Conservation (phyloP, 768 basidiomycete species). For the Termitomyces sp. region DNA sequence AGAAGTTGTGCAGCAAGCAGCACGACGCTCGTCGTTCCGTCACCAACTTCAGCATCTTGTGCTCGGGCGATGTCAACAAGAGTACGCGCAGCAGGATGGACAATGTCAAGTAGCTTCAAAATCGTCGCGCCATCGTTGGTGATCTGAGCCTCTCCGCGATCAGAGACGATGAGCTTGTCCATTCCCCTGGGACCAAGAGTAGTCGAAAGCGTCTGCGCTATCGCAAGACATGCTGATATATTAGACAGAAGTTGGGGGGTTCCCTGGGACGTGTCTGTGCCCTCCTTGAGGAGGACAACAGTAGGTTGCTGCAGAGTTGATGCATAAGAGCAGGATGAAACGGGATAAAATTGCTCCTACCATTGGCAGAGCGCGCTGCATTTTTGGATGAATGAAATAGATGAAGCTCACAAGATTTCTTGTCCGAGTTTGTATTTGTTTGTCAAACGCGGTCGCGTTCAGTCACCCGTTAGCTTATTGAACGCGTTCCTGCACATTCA, state of each 20-base stretch:
- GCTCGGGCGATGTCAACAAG: constrained; percentile 97
- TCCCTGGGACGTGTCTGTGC: constrained; percentile 94
- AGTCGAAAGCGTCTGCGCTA: constrained; percentile 84
- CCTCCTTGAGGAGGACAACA: constrained; percentile 92
- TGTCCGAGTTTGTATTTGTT: constrained; percentile 32
- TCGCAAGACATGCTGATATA: constrained; percentile 93
- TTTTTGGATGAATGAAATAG: constrained; percentile 37
- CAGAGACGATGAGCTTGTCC: constrained; percentile 96
- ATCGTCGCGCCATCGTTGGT: constrained; percentile 99
- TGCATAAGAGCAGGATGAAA: constrained; percentile 3
- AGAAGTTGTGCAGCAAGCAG: constrained; percentile 90
- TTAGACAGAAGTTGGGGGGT: constrained; percentile 90
- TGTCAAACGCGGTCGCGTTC: constrained; percentile 32
- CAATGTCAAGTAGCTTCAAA: constrained; percentile 93
- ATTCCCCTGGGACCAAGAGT: constrained; percentile 98
- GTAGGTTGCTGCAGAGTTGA: constrained; percentile 77
- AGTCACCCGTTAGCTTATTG: constrained; percentile 7
- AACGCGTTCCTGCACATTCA: constrained; percentile 17
- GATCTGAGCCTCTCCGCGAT: constrained; percentile 94
- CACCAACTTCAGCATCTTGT: constrained; percentile 97
- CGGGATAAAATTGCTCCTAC: constrained; percentile 26
- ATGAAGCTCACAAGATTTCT: constrained; percentile 20
- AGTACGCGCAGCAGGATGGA: constrained; percentile 97
- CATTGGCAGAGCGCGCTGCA: constrained; percentile 84
- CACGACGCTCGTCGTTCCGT: constrained; percentile 96